Evolutionary conservation across 495 filamentous ascomycete genomes (phyloP).

Genomic region (Wilcoxina mikolae): DNA sequence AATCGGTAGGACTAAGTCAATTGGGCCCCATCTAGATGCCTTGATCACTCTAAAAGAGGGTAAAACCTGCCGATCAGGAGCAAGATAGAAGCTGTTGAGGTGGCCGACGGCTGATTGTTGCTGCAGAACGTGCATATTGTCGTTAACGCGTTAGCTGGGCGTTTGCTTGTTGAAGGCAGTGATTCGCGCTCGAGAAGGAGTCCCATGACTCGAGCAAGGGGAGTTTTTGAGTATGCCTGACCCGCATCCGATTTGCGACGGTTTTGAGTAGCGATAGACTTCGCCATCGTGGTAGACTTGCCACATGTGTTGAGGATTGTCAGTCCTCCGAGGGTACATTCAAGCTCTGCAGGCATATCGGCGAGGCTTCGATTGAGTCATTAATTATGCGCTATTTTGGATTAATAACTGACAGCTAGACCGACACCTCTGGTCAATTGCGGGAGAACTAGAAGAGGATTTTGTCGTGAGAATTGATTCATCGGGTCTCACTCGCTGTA

Average conservation of each 20-base stretch:
- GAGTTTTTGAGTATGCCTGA: background rate
- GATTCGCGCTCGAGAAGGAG: background rate
- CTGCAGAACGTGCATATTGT: slow-evolving; percentile 1
- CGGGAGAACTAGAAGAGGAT: no score
- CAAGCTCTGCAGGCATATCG: background rate
- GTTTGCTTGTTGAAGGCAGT: background rate
- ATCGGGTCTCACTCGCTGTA: background rate
- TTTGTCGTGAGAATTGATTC: background rate
- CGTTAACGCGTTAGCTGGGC: background rate
- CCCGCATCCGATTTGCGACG: background rate
- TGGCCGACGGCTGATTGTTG: background rate
- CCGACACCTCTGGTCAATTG: no score
- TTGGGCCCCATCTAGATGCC: slow-evolving; percentile 1
- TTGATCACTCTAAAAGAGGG: background rate
- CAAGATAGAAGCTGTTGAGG: background rate
- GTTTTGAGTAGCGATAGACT: background rate
- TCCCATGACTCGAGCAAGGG: background rate
- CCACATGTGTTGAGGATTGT: background rate
- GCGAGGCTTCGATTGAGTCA: background rate
- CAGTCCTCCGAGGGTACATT: background rate
- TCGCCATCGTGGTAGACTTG: slow-evolving; percentile 1
- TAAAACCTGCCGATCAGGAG: background rate
- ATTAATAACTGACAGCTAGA: background rate
- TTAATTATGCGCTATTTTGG: background rate
- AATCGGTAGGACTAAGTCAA: background rate